Percentiles rank a stretch among this genome's conserved stretches.
Conservation (phyloP, 805 yeast genomes). For the Ogataea sp. region DNA sequence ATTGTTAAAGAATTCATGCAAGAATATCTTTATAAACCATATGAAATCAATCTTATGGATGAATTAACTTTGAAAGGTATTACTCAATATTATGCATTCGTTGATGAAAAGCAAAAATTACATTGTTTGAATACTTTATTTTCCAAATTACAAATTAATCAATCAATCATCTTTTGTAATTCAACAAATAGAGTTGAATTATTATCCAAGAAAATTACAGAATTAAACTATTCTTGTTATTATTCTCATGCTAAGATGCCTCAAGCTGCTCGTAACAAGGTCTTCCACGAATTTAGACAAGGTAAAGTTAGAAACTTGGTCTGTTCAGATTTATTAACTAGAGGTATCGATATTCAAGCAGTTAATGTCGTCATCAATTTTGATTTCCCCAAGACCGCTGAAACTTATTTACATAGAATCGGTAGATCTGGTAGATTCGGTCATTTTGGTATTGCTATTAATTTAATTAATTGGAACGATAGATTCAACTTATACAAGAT, state of each 20-base stretch:
- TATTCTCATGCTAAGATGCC: constrained; percentile 98
- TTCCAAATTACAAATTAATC: constrained; percentile 91
- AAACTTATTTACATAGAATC: constrained; percentile 94
- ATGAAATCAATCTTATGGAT: constrained; percentile 95
- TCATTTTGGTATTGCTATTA: constrained; percentile 95
- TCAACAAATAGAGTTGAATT: constrained; percentile 95
- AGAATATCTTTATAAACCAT: constrained; percentile 81
- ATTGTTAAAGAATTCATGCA: constrained; percentile 92
- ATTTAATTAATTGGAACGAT: constrained; percentile 94
- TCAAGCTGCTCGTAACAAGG: constrained; percentile 93
- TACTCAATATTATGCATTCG: constrained; percentile 97
- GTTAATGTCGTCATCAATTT: constrained; percentile 97
- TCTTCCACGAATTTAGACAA: constrained; percentile 97
- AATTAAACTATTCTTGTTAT: constrained; percentile 92
- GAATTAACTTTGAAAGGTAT: constrained; percentile 94
- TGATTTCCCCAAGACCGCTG: constrained; percentile 97
- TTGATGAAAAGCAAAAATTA: constrained; percentile 91
- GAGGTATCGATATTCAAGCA: constrained; percentile 99
- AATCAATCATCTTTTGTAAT: constrained; percentile 94
- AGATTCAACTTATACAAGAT: constrained; percentile 88
- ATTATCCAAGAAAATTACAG: constrained; percentile 92
- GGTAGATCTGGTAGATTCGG: constrained; percentile 99
- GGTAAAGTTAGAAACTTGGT: constrained; percentile 96
- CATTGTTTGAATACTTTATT: constrained; percentile 94
- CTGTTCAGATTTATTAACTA: constrained; percentile 90